Conservation (phyloP, 768 basidiomycete genomes). For the Leucosporidium creatinivorum region DNA sequence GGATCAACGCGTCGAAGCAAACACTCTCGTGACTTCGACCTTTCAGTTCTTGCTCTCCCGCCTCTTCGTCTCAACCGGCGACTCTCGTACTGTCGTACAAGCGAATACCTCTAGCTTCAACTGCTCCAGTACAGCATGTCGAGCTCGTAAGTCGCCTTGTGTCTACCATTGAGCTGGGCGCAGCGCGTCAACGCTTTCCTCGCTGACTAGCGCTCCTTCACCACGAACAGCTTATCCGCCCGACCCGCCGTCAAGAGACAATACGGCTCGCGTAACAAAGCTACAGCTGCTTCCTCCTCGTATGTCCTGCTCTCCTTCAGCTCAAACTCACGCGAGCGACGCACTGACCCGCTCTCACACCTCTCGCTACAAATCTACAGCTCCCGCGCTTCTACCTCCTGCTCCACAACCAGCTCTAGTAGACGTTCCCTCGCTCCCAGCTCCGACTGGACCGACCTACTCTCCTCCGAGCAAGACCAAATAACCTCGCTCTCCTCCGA, state of each 20-base stretch:
- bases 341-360: background rate
- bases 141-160: too few species aligned
- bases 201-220: too few species aligned
- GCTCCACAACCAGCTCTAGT: background rate
- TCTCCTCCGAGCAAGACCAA: background rate
- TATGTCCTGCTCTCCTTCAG: background rate
- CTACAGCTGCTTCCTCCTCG: background rate
- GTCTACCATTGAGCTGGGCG: too few species aligned
- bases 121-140: too few species aligned
- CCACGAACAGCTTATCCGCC: background rate
- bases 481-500: background rate
- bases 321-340: background rate
- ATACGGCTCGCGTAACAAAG: constrained; percentile 26
- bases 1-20: too few species aligned
- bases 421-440: background rate
- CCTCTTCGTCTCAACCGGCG: too few species aligned
- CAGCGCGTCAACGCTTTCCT: too few species aligned
- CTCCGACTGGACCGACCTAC: constrained; percentile 1
- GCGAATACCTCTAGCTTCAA: too few species aligned
- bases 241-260: constrained; percentile 26
- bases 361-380: background rate
- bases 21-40: too few species aligned
- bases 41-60: too few species aligned
- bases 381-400: constrained; percentile 7
- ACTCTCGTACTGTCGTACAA: too few species aligned